A percentile compares a stretch with the other conserved stretches of the same genome.
Evolutionary conservation across 2,329 filamentous ascomycete species (phyloP).

Genomic region (Lecanosticta acicola): DNA sequence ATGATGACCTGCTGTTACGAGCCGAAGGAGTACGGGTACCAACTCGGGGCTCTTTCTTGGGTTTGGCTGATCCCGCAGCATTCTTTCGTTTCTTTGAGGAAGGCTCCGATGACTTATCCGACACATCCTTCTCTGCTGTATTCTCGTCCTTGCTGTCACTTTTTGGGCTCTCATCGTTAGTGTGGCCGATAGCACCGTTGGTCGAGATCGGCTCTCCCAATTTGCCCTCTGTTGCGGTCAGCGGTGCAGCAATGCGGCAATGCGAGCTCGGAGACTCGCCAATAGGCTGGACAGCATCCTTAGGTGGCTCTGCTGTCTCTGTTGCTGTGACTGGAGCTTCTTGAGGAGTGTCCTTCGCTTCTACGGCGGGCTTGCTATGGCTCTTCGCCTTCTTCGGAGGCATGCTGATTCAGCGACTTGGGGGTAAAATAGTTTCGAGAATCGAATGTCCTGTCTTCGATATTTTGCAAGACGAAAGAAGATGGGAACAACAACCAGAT

Average conservation of each 20-base stretch:
- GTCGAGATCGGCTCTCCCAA: neutral
- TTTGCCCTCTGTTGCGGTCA: neutral
- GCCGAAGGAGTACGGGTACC: constrained; percentile 21
- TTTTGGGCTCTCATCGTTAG: neutral
- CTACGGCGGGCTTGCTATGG: neutral
- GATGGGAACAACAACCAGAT: neutral
- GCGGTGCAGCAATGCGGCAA: no score
- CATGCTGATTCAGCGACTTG: constrained; percentile 3
- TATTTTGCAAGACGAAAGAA: neutral
- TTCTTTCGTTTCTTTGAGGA: constrained; percentile 22
- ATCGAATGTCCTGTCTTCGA: neutral
- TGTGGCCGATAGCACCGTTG: neutral
- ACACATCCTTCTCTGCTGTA: neutral
- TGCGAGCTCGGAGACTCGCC: no score
- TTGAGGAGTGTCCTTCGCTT: neutral
- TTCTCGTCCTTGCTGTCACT: neutral
- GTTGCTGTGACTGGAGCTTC: neutral
- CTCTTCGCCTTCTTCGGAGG: constrained; percentile 7
- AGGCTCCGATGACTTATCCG: constrained; percentile 10
- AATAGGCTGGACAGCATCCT: constrained; percentile 4
- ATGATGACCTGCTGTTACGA: neutral
- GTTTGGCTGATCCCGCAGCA: constrained; percentile 13
- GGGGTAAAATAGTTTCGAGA: no score
- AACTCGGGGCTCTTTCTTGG: constrained; percentile 26
- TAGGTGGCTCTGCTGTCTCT: constrained; percentile 5